phyloP scores from a whole-genome alignment of 768 basidiomycete genomes.

The Phylloporus scabripes region DNA sequence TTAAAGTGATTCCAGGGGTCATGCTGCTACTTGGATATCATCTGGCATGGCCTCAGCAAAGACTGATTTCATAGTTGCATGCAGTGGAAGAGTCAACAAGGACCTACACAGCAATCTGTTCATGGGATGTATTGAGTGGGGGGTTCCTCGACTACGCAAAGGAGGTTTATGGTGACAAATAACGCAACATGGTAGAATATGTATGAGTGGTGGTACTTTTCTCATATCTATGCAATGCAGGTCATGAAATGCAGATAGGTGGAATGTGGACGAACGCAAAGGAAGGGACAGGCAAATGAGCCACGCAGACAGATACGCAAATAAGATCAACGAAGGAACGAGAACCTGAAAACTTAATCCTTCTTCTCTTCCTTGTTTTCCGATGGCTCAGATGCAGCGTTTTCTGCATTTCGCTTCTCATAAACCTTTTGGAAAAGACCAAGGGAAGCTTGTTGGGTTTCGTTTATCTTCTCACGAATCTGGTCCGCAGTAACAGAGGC shows the following conservation, averaged over 20 bases:
- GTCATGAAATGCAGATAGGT: constrained; percentile 4
- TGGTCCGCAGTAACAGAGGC: constrained; percentile 72
- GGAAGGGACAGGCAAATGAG: constrained; percentile 19
- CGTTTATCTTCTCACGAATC: constrained; percentile 89
- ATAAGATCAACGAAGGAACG: background rate
- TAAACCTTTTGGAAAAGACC: constrained; percentile 98
- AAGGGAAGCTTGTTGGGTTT: constrained; percentile 91
- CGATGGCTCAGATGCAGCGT: constrained; percentile 40
- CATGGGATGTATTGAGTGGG: constrained; percentile 20
- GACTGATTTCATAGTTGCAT: no score
- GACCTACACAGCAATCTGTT: no score
- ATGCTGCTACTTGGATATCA: constrained; percentile 21
- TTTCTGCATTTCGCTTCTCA: constrained; percentile 85
- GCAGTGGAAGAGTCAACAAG: no score
- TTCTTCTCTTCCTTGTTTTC: constrained; percentile 73
- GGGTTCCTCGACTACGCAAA: constrained; percentile 15
- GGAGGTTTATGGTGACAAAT: constrained; percentile 12
- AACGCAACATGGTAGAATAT: constrained; percentile 19
- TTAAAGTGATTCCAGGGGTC: constrained; percentile 31
- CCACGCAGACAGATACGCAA: constrained; percentile 12
- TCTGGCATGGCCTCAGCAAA: no score
- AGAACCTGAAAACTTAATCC: constrained; percentile 44
- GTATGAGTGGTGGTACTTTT: constrained; percentile 27
- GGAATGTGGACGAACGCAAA: constrained; percentile 16
- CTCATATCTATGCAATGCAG: constrained; percentile 26